Conservation (phyloP, 2,329 filamentous ascomycete species). For the Herpotrichia juniperi region DNA sequence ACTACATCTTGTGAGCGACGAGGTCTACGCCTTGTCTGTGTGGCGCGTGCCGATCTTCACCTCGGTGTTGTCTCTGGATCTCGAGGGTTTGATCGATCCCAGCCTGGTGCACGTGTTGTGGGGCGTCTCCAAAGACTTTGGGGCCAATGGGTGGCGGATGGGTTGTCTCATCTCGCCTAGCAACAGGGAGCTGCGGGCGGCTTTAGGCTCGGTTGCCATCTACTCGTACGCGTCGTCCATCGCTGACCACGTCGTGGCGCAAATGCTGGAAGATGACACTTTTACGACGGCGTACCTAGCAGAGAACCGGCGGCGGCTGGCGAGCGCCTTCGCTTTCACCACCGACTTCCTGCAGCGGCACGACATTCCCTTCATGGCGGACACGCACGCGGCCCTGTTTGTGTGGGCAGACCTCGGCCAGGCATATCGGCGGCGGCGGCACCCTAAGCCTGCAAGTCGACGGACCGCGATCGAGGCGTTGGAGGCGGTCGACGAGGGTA, state of each 20-base stretch:
- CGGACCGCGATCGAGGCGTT: too few species aligned
- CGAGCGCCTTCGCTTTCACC: constrained; percentile 19
- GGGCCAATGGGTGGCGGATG: neutral
- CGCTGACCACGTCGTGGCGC: constrained; percentile 8
- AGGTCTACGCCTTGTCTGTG: constrained; percentile 63
- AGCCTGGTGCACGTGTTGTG: constrained; percentile 59
- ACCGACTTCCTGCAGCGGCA: constrained; percentile 24
- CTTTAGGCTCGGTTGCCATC: neutral
- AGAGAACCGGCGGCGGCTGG: constrained; percentile 16
- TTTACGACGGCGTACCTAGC: constrained; percentile 10
- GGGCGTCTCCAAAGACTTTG: constrained; percentile 42
- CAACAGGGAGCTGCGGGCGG: constrained; percentile 2
- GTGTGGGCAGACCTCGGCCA: constrained; percentile 41
- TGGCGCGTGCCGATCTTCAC: constrained; percentile 35
- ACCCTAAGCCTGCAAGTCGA: too few species aligned
- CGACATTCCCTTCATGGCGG: constrained; percentile 46
- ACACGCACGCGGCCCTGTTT: constrained; percentile 55
- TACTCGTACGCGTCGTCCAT: constrained; percentile 12
- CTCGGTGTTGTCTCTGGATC: constrained; percentile 25
- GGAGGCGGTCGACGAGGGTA: too few species aligned
- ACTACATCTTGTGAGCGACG: constrained; percentile 63
- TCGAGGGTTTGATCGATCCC: constrained; percentile 54
- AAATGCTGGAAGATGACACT: constrained; percentile 6
- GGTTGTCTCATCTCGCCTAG: constrained; percentile 1
- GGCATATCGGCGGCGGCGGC: too few species aligned